Base-by-base conservation (phyloP, 768 basidiomycete species). In the Mycena vitilis region DNA sequence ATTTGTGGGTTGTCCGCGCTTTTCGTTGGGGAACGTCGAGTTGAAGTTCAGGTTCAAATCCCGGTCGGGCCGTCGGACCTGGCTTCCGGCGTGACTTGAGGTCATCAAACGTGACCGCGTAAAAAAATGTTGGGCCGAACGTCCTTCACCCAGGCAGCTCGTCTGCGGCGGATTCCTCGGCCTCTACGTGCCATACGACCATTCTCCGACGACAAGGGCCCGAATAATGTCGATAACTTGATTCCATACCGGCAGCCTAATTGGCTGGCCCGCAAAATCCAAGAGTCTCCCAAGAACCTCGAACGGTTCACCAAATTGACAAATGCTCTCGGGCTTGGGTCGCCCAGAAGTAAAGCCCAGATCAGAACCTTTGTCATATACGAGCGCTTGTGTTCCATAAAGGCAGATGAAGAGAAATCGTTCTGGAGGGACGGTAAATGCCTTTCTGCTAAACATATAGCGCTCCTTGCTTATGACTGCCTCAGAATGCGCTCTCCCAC, bases 401-500 rank as follows among this genome's bases (percentile, higher is more conserved):
- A 80, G 53, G 86, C 90, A 20, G 91, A 92, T 67, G 82, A 88
- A 63, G 88, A 91, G 67, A 77, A 72, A 15, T 77, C 73, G 7
- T 92, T 92, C 75, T 93, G 92, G 92, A 84, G 83, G 72, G 78
- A 89, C 61, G 87, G 92, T 90, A 75, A 64, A 25, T 57, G 18
- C 30, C 38, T 69, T 69, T 44, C 60, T 60, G 11, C 36, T 60
- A 15, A 30, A 30, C 40, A 66, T 60, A 49, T 60, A 36, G 63
- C 40, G 62, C 60, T 48, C 20, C 2, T 30, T n/a, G 54, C 70
- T 69, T 15, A 67, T 34, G 34, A 16, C 25, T 42, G 34, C 37
- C 23, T 0, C 73, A 98, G 96, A 88, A 67, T 97, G 94, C 74
- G 85, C 84, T 66, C 85, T 98, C 8, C 95, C 96, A 12, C 92